phyloP scores from a whole-genome alignment of 116 monocot species.

The Trichopus zeylanicus region DNA sequence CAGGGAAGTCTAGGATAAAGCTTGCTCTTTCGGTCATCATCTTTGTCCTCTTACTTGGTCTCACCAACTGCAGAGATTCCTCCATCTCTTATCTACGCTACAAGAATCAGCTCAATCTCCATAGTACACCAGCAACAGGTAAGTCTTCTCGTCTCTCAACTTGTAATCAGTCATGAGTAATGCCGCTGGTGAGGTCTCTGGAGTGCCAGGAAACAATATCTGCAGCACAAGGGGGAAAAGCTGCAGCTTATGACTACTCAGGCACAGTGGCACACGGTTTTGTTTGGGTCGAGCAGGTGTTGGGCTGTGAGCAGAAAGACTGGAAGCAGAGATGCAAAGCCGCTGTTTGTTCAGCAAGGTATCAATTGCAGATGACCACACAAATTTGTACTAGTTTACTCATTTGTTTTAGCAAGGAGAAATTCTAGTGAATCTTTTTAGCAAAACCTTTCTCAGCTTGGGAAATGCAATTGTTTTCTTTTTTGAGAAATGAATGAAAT shows the following conservation, averaged over 20 bases:
- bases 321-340: constrained; percentile 23
- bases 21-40: constrained; percentile 6
- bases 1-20: constrained; percentile 1
- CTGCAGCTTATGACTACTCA: constrained; percentile 9
- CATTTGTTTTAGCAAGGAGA: neutral
- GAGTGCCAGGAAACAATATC: neutral
- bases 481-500: too few relatives aligned
- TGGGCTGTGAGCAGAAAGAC: constrained; percentile 10
- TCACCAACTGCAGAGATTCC: constrained; percentile 3
- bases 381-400: neutral
- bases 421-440: neutral
- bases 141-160: neutral
- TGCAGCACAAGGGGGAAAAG: neutral
- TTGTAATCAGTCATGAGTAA: neutral
- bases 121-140: too few relatives aligned
- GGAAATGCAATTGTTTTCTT: too few relatives aligned
- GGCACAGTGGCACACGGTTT: constrained; percentile 38
- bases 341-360: constrained; percentile 41
- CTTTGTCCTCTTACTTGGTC: constrained; percentile 7
- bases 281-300: constrained; percentile 15
- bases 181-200: neutral
- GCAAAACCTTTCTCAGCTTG: neutral
- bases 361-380: constrained; percentile 4
- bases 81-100: neutral
- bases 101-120: neutral